A percentile compares a stretch with the other conserved stretches of the same genome.
Conservation (phyloP, 768 basidiomycete genomes). For the Boletus coccyginus region DNA sequence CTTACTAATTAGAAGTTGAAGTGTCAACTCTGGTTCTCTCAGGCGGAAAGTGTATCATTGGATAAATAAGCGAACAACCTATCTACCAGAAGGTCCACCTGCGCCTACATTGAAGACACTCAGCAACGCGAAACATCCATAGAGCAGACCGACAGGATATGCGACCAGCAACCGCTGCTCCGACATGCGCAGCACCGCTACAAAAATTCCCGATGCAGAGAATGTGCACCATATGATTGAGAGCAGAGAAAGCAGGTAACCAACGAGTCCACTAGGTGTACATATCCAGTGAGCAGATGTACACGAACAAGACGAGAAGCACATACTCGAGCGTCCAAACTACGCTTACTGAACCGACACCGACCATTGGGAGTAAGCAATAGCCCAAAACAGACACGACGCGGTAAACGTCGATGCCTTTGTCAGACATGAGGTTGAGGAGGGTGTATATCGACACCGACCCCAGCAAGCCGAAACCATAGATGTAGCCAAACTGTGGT, state of each 20-base stretch:
- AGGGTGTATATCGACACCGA: constrained; percentile 90
- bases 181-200: constrained; percentile 92
- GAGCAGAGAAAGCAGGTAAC: constrained; percentile 77
- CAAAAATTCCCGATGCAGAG: constrained; percentile 93
- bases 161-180: constrained; percentile 94
- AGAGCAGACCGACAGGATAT: constrained; percentile 92
- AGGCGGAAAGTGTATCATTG: not conserved
- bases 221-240: constrained; percentile 98
- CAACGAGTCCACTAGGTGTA: constrained; percentile 64
- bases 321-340: constrained; percentile 85
- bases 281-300: not conserved
- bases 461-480: constrained; percentile 95
- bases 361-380: constrained; percentile 95
- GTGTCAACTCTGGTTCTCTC: not conserved
- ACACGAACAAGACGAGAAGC: not conserved
- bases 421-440: constrained; percentile 95
- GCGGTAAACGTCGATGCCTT: constrained; percentile 93
- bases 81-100: constrained; percentile 31
- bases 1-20: not conserved
- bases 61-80: constrained; percentile 13
- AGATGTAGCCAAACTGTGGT: constrained; percentile 98
- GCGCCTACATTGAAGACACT: constrained; percentile 78
- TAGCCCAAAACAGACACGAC: constrained; percentile 95
- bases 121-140: constrained; percentile 90
- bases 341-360: constrained; percentile 86